A percentile compares a stretch with the other conserved stretches of the same genome.
Evolutionary conservation across 768 basidiomycete genomes (phyloP).

Genomic region (Tephrocybe rancida): DNA sequence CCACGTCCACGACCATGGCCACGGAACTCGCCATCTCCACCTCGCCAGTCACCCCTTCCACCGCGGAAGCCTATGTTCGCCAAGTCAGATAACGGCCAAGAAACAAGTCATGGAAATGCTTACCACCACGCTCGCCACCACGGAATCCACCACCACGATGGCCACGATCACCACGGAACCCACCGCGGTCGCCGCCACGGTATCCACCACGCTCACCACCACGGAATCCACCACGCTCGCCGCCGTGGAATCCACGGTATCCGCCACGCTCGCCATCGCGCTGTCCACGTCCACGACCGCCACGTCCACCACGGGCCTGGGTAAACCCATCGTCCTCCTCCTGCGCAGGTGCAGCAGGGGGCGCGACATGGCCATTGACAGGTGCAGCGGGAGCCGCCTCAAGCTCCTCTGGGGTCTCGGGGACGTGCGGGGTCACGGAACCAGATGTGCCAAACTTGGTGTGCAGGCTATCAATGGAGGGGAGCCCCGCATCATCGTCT

Average conservation of each 20-base stretch:
- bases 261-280: slow-evolving; percentile 27
- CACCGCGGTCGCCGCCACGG: slow-evolving; percentile 37
- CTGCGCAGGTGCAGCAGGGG: slow-evolving; percentile 20
- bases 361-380: slow-evolving; percentile 30
- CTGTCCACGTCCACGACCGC: slow-evolving; percentile 34
- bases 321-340: slow-evolving; percentile 69
- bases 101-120: slow-evolving; percentile 6
- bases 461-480: slow-evolving; percentile 76
- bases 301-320: slow-evolving; percentile 47
- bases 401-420: slow-evolving; percentile 24
- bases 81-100: not conserved
- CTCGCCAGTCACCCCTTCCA: slow-evolving; percentile 51
- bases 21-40: slow-evolving; percentile 43
- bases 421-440: slow-evolving; percentile 59
- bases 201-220: slow-evolving; percentile 30
- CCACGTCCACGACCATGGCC: slow-evolving; percentile 44
- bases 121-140: slow-evolving; percentile 38
- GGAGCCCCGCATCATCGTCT: slow-evolving; percentile 77
- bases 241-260: slow-evolving; percentile 32
- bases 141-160: slow-evolving; percentile 48
- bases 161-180: slow-evolving; percentile 46
- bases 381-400: slow-evolving; percentile 26
- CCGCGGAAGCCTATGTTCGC: slow-evolving; percentile 32
- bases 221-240: slow-evolving; percentile 37
- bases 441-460: slow-evolving; percentile 78